Evolutionary conservation across 2,329 filamentous ascomycete genomes (phyloP), one percentile per base, ranked within the genome.

Genomic region (Colletotrichum chlorophyti): DNA sequence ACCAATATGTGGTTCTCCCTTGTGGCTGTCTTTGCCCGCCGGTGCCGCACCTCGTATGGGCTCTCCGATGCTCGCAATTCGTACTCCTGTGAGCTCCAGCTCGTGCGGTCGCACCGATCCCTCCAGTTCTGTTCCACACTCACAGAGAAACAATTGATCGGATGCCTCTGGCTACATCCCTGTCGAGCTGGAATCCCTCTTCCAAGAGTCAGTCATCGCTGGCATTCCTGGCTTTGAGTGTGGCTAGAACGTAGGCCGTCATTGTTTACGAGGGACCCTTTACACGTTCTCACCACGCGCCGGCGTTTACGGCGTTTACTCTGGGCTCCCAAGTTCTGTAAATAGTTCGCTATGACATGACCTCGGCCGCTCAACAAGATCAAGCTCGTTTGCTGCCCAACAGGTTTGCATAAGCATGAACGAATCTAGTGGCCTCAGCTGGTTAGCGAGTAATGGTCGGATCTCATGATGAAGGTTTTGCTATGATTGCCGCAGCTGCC

Each of bases 331-430:
- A n/a, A 29, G 17, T 26, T 21, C 24, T 45, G 24, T 38, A 27
- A 45, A 31, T 50, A 29, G 23, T 50, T 38, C 10, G 23, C 27
- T 3, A 54, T 54, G 37, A 43, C 57, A 57, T 60, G 51, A 57
- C 46, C 46, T 57, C 51, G 57, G 51, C 51, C 51, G 57, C 57
- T 57, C 45, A 31, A 55, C 51, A 23, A 34, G 52, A 50, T 19
- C 37, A 21, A 34, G 48, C 43, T 40, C 34, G 43, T 38, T 37
- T 32, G 43, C 26, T 14, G 26, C 37, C n/a, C 37, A 35, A 37
- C 53, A 49, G 29, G 35, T 24, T 48, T 49, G 55, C 31, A 49
- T 38, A 46, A 60, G 55, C 51, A 29, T 55, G 51, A 43, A 55
- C 38, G 31, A 48, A 35, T 29, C 10, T n/a, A 31, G 15, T 12